These are phyloP conservation scores for Triadica sebifera DNA, from an alignment of 345 rosid species.

Conservation along the genomic window DNA sequence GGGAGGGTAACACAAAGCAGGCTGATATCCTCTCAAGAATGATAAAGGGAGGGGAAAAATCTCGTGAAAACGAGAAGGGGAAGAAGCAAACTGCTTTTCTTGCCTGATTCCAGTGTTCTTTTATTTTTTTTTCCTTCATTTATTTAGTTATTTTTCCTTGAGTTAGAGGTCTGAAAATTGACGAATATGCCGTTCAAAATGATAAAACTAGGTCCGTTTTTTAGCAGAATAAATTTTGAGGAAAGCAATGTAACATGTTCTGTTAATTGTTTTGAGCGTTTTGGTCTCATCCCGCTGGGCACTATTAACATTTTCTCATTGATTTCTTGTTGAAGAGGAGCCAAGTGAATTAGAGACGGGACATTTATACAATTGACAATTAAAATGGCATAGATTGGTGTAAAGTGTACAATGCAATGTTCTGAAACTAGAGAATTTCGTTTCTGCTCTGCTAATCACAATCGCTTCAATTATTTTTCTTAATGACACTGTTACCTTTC, in stretches of 20 bases:
- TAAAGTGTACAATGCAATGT: too few species aligned
- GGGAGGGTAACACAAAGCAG: conserved; percentile 82
- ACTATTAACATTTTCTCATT: background rate
- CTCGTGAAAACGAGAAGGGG: conserved; percentile 10
- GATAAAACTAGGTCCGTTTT: background rate
- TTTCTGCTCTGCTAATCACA: too few species aligned
- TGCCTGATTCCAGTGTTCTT: conserved; percentile 7
- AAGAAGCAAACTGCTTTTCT: conserved; percentile 11
- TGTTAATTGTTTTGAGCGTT: conserved; percentile 5
- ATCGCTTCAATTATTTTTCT: too few species aligned
- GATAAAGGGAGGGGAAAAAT: conserved; percentile 35
- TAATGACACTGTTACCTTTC: too few species aligned
- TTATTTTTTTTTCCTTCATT: background rate
- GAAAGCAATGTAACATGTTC: background rate
- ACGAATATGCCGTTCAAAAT: background rate
- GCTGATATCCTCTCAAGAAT: conserved; percentile 85
- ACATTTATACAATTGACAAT: too few species aligned
- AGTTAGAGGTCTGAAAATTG: background rate
- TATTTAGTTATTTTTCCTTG: background rate
- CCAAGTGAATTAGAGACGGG: too few species aligned
- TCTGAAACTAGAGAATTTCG: too few species aligned
- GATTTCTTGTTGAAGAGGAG: background rate
- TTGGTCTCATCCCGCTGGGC: background rate
- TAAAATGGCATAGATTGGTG: too few species aligned
- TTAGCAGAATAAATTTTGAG: conserved; percentile 4